phyloP scores from a whole-genome alignment of 371 early-diverging fungal genomes.

The Rhizomucor pusillus region DNA sequence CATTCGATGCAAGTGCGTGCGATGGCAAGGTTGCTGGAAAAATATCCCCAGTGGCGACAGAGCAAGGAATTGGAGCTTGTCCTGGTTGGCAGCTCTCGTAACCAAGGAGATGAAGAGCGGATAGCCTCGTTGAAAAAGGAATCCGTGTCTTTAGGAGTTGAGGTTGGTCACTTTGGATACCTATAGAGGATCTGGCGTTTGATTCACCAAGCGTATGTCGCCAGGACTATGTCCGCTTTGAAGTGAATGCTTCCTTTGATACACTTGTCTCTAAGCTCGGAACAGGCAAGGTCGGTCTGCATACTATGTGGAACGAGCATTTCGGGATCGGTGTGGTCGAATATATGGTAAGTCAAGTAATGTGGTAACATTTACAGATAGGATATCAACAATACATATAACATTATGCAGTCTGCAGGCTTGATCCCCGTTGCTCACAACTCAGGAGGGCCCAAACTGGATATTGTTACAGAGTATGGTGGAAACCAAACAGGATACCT shows the following conservation, averaged over 20 bases:
- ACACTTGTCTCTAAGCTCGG: conserved; percentile 59
- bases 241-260: conserved; percentile 79
- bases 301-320: conserved; percentile 97
- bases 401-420: conserved; percentile 74
- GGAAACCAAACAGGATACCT: conserved; percentile 63
- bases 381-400: not conserved
- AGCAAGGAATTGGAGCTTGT: conserved; percentile 43
- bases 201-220: not conserved
- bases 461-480: conserved; percentile 74
- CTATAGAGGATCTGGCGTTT: not conserved
- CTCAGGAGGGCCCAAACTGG: conserved; percentile 92
- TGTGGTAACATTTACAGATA: not conserved
- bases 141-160: conserved; percentile 48
- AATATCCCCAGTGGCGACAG: conserved; percentile 46
- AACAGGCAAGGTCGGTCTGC: conserved; percentile 76
- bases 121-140: conserved; percentile 61
- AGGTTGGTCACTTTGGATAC: conserved; percentile 36
- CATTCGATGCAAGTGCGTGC: conserved; percentile 82
- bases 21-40: conserved; percentile 54
- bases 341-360: conserved; percentile 72
- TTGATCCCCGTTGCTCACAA: conserved; percentile 88
- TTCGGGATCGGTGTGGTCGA: conserved; percentile 98
- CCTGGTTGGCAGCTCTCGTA: conserved; percentile 80
- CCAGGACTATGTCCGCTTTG: conserved; percentile 73
- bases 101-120: conserved; percentile 73